Percentiles rank a stretch among this genome's conserved stretches.
phyloP scores from a whole-genome alignment of 2,329 filamentous ascomycete genomes.

The Chaetomium strumarium region DNA sequence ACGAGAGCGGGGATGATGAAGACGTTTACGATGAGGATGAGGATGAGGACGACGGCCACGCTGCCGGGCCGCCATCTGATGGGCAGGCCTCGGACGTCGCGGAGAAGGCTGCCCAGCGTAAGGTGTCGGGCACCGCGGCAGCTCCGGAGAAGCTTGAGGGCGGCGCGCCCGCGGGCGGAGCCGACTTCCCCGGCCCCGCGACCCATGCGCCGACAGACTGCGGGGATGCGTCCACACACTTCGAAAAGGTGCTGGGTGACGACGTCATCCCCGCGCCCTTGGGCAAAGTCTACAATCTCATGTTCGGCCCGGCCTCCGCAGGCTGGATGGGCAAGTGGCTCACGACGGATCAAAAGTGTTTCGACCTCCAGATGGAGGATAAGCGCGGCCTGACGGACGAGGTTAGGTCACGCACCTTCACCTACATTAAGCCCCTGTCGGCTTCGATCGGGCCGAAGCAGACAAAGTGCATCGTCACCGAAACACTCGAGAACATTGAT shows the following conservation, averaged over 20 bases:
- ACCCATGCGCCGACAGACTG: slow-evolving; percentile 82
- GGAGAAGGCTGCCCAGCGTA: slow-evolving; percentile 62
- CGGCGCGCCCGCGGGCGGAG: slow-evolving; percentile 27
- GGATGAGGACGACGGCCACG: slow-evolving; percentile 57
- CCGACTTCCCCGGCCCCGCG: slow-evolving; percentile 78
- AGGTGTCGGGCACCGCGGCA: slow-evolving; percentile 57
- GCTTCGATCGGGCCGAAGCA: slow-evolving; percentile 83
- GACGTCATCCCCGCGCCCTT: slow-evolving; percentile 81
- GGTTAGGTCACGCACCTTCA: slow-evolving; percentile 67
- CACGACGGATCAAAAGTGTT: slow-evolving; percentile 78
- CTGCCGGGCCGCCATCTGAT: slow-evolving; percentile 36
- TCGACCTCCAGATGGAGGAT: slow-evolving; percentile 81
- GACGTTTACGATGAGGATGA: slow-evolving; percentile 77
- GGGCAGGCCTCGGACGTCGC: slow-evolving; percentile 41
- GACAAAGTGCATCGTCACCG: slow-evolving; percentile 87
- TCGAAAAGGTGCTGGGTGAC: slow-evolving; percentile 78
- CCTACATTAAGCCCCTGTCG: slow-evolving; percentile 86
- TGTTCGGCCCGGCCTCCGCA: slow-evolving; percentile 77
- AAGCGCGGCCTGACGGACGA: slow-evolving; percentile 72
- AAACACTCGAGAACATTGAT: slow-evolving; percentile 78
- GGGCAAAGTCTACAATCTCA: slow-evolving; percentile 81
- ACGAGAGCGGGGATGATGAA: slow-evolving; percentile 64
- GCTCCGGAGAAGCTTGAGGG: slow-evolving; percentile 47
- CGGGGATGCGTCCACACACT: slow-evolving; percentile 70
- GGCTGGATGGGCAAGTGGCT: slow-evolving; percentile 84